Conservation (phyloP, 2,329 filamentous ascomycete species). For the Colletotrichum truncatum region DNA sequence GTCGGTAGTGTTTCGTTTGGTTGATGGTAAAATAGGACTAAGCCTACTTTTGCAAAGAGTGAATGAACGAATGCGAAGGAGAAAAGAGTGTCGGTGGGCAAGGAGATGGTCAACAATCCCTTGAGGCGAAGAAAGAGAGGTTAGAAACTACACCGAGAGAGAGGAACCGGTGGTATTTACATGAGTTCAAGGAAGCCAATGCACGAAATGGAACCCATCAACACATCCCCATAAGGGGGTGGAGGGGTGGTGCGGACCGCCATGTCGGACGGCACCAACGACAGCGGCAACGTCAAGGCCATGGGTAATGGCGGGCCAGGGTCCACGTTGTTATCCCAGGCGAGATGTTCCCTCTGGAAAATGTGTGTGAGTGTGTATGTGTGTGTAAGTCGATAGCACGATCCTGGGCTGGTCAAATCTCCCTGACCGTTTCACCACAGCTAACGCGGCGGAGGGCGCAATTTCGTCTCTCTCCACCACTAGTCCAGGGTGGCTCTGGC, state of each 20-base stretch:
- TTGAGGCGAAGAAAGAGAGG: slow-evolving; percentile 17
- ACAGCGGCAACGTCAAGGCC: slow-evolving; percentile 2
- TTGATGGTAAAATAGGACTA: background rate
- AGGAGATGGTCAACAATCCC: slow-evolving; percentile 31
- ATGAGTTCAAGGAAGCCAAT: slow-evolving; percentile 13
- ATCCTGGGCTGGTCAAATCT: slow-evolving; percentile 27
- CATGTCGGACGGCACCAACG: background rate
- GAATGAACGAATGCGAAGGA: slow-evolving; percentile 17
- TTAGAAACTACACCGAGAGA: background rate
- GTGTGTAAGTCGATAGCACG: slow-evolving; percentile 18
- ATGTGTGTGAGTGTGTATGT: background rate
- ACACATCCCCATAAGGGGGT: slow-evolving; percentile 8
- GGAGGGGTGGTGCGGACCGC: background rate
- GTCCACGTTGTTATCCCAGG: background rate
- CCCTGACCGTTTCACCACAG: slow-evolving; percentile 28
- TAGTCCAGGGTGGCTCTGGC: slow-evolving; percentile 8
- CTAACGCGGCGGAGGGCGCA: slow-evolving; percentile 24
- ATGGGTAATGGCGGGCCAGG: background rate
- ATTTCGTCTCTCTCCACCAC: slow-evolving; percentile 23
- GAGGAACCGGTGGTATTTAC: slow-evolving; percentile 11
- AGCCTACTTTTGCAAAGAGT: slow-evolving; percentile 14
- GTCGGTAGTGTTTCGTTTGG: slow-evolving; percentile 6
- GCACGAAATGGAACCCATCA: slow-evolving; percentile 9
- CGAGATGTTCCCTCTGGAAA: background rate
- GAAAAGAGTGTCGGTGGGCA: slow-evolving; percentile 26